These are phyloP conservation scores for Excoecaria cochinchinensis DNA, from an alignment of 345 rosid genomes.

Conservation along the genomic window DNA sequence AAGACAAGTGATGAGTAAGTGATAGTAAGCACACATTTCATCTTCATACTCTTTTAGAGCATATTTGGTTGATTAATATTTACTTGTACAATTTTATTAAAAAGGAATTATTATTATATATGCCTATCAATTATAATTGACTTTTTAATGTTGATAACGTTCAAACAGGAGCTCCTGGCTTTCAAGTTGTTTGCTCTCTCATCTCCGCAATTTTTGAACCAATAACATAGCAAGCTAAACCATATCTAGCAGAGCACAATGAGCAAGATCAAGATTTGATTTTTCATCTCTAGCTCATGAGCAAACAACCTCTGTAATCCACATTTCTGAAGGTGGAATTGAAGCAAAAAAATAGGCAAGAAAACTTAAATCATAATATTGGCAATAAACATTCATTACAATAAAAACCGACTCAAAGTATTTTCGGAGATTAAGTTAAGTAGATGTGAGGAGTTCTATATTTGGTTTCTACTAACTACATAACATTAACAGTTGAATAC, in stretches of 20 bases:
- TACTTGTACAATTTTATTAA: too few relatives aligned
- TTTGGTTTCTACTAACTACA: conserved; percentile 17
- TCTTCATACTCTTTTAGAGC: too few relatives aligned
- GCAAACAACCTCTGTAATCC: not conserved
- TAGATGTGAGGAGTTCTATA: conserved; percentile 1
- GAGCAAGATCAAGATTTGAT: not conserved
- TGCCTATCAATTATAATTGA: too few relatives aligned
- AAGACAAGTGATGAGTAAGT: not conserved
- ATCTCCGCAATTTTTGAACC: not conserved
- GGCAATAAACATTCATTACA: conserved; percentile 18
- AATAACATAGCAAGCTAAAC: not conserved
- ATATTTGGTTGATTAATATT: too few relatives aligned
- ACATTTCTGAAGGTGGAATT: not conserved
- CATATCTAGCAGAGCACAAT: not conserved
- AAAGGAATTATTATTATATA: too few relatives aligned
- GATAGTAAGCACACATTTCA: not conserved
- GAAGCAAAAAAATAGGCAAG: not conserved
- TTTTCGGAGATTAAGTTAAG: not conserved
- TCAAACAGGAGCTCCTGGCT: too few relatives aligned
- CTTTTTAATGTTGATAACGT: too few relatives aligned
- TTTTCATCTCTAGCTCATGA: conserved; percentile 3
- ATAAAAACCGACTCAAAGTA: not conserved
- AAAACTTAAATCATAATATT: not conserved
- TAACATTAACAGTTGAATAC: not conserved
- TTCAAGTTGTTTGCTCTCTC: too few relatives aligned